phyloP scores from a whole-genome alignment of 1,284 basidiomycete genomes.

The Schizophyllum commune region DNA sequence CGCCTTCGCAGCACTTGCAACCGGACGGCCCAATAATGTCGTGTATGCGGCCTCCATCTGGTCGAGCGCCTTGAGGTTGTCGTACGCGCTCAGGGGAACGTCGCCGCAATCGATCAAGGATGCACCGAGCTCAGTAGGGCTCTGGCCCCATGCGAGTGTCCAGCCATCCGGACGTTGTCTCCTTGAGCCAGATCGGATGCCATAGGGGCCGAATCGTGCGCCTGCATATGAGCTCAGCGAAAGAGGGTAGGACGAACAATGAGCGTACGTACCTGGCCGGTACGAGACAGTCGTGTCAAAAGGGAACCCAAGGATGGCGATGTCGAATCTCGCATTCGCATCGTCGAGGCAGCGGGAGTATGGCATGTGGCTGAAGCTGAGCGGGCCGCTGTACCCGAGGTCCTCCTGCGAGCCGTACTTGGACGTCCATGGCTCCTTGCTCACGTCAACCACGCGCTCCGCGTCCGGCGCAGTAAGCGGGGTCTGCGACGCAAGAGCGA shows the following conservation, averaged over 20 bases:
- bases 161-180: constrained; percentile 40
- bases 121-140: constrained; percentile 40
- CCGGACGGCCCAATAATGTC: constrained; percentile 42
- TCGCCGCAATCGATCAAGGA: constrained; percentile 62
- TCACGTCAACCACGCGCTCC: constrained; percentile 4
- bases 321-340: constrained; percentile 36
- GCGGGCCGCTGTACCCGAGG: constrained; percentile 30
- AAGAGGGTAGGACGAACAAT: not conserved
- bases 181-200: constrained; percentile 54
- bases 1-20: constrained; percentile 22
- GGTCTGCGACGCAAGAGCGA: not conserved
- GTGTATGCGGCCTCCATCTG: constrained; percentile 59
- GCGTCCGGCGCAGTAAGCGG: not conserved
- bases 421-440: constrained; percentile 15
- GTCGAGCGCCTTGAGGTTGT: constrained; percentile 53
- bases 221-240: constrained; percentile 21
- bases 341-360: constrained; percentile 51
- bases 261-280: constrained; percentile 28
- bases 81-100: constrained; percentile 48
- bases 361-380: constrained; percentile 51
- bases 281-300: constrained; percentile 59
- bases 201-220: constrained; percentile 61
- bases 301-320: constrained; percentile 59
- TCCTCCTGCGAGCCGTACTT: constrained; percentile 21
- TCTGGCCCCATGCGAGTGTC: constrained; percentile 42